Evolutionary conservation across 371 early-diverging fungal genomes (phyloP), one percentile per base, ranked within the genome.

Genomic region (Saksenaea oblongispora): DNA sequence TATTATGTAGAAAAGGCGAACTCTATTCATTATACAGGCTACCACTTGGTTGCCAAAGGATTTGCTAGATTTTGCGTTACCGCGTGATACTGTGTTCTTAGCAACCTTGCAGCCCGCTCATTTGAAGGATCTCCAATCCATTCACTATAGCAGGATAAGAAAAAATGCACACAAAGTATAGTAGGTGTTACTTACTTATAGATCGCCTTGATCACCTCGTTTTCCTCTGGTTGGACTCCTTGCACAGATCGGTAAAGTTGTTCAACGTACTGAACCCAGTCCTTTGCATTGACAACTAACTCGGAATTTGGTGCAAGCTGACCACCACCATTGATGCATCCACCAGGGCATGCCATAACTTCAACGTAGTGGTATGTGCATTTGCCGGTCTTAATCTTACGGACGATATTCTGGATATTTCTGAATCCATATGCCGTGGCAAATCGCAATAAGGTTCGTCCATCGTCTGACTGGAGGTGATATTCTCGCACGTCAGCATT

Each of bases 331-430:
- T 95, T 95, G 60, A 92, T 89, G 78, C 97, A 96, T 7, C 88
- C 84, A 39, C 93, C 95, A 44, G 97, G 97, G 72, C 97, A 96
- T 8, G 97, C 97, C 95, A 95, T 95, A n/a, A 98, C 93, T 69
- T 98, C 98, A 0, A 97, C 91, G 69, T 90, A 98, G 67, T 97
- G 90, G 72, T 91, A 95, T 1, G 73, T 73, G 18, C 84, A 80
- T 54, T 86, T 84, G 31, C 87, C 85, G 0, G 80, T 82, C 62
- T 93, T 93, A 56, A 91, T 76, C 65, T 92, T 94, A 18, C 98
- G 90, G 17, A 98, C 93, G 55, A 96, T 72, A 62, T 95, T 97
- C 76, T 98, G 98, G 64, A 98, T 93, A 70, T 98, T 96, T 27
- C 96, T 85, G 82, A 98, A 98, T 2, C 99, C 98, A 75, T 97